Conservation (phyloP, 139 green algal genomes). For the Monoraphidium neglectum region DNA sequence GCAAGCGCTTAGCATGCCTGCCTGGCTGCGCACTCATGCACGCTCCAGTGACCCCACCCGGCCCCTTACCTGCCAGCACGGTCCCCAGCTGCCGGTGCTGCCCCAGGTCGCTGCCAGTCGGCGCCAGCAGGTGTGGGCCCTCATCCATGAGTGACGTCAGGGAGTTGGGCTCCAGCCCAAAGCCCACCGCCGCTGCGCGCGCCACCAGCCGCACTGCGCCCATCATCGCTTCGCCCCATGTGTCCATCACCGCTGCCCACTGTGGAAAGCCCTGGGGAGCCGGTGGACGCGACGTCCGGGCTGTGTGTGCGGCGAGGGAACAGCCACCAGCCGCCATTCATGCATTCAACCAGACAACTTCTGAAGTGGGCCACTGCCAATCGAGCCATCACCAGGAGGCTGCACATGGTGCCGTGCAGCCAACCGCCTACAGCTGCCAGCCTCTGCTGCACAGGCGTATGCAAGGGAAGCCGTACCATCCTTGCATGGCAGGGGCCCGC, state of each 20-base stretch:
- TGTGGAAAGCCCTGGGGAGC: constrained; percentile 69
- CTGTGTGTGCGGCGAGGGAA: background rate
- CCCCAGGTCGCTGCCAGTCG: constrained; percentile 82
- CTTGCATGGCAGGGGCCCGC: too few relatives aligned
- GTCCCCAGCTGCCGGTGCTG: constrained; percentile 57
- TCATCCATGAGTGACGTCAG: constrained; percentile 74
- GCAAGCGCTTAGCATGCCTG: too few relatives aligned
- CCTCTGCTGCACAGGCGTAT: background rate
- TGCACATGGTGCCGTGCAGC: too few relatives aligned
- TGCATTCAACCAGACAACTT: background rate
- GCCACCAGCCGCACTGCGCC: constrained; percentile 45
- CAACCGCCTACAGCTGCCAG: background rate
- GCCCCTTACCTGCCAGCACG: constrained; percentile 67
- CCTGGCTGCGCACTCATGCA: too few relatives aligned
- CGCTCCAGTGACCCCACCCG: too few relatives aligned
- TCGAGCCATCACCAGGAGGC: background rate
- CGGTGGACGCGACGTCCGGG: background rate
- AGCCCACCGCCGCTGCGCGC: constrained; percentile 62
- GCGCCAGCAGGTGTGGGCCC: constrained; percentile 90
- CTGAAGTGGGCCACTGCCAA: background rate
- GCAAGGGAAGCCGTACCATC: too few relatives aligned
- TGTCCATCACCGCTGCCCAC: constrained; percentile 80
- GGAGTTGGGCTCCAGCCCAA: constrained; percentile 65
- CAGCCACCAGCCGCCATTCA: background rate
- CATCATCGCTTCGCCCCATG: constrained; percentile 80